phyloP scores from a whole-genome alignment of 768 basidiomycete genomes.

The Tylopilus cervinicoccineus region DNA sequence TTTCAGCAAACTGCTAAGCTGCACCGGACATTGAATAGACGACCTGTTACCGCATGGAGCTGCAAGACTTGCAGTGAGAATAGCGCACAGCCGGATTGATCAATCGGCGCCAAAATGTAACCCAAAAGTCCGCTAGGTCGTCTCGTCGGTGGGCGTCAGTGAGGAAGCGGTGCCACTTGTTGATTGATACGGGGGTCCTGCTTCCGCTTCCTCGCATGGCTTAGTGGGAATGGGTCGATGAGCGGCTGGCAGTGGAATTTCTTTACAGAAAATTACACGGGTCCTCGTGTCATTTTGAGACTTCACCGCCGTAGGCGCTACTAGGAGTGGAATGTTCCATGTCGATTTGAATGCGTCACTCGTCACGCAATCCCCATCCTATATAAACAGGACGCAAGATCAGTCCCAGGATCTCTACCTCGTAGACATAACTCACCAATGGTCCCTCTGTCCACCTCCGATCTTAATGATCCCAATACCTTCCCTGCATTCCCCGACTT shows the following conservation, averaged over 20 bases:
- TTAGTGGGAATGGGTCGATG: neutral
- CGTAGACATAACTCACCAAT: slow-evolving; percentile 12
- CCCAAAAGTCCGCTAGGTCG: neutral
- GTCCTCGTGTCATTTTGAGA: neutral
- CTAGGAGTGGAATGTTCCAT: neutral
- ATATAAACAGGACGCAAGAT: slow-evolving; percentile 13
- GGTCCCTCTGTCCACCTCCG: slow-evolving; percentile 18
- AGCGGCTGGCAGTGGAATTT: slow-evolving; percentile 2
- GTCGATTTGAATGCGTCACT: neutral
- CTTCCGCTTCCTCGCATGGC: neutral
- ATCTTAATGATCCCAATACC: slow-evolving; percentile 22
- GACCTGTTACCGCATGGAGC: neutral
- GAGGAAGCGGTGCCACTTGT: neutral
- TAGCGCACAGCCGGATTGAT: neutral
- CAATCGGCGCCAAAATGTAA: slow-evolving; percentile 5
- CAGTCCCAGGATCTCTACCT: neutral
- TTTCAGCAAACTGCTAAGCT: neutral
- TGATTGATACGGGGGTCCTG: neutral
- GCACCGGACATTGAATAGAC: neutral
- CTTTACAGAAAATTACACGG: neutral
- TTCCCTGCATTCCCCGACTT: slow-evolving; percentile 24
- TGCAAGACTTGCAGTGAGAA: neutral
- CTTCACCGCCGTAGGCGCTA: neutral
- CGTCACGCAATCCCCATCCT: slow-evolving; percentile 2
- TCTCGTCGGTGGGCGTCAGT: neutral